Conservation (phyloP, 23 red algal genomes). For the Gracilariopsis chorda region DNA sequence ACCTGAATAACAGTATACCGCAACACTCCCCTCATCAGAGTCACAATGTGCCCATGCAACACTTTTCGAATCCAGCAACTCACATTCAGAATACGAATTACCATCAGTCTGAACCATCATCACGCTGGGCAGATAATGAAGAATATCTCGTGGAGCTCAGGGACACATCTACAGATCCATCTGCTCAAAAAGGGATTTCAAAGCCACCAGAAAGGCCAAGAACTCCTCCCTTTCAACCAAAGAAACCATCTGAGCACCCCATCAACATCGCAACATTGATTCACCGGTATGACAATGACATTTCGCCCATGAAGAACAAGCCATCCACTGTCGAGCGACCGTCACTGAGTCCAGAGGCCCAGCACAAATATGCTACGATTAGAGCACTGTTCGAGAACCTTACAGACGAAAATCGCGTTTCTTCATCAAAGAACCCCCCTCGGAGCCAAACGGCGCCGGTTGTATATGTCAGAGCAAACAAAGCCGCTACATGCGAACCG, state of each 20-base stretch:
- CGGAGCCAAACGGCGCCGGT: neutral
- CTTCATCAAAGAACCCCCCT: neutral
- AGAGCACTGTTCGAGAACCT: neutral
- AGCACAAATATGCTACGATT: constrained; percentile 9
- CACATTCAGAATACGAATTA: too few relatives aligned
- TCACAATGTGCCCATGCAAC: too few relatives aligned
- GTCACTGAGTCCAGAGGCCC: neutral
- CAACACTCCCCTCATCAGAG: too few relatives aligned
- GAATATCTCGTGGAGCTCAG: too few relatives aligned
- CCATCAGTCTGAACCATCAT: too few relatives aligned
- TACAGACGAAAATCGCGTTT: neutral
- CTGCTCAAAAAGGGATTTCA: too few relatives aligned
- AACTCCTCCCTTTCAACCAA: too few relatives aligned
- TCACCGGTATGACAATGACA: constrained; percentile 6
- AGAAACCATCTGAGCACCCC: neutral
- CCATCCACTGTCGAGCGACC: neutral
- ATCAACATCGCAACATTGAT: neutral
- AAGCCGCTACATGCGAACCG: neutral
- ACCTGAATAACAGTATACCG: neutral
- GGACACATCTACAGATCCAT: too few relatives aligned
- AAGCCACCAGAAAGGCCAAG: too few relatives aligned
- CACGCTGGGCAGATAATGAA: too few relatives aligned
- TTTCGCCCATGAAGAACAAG: neutral
- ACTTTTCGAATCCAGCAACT: too few relatives aligned
- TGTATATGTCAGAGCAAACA: neutral